Evolutionary conservation across 1,284 basidiomycete genomes (phyloP).

Genomic region (Austroboletus novae-zelandiae): DNA sequence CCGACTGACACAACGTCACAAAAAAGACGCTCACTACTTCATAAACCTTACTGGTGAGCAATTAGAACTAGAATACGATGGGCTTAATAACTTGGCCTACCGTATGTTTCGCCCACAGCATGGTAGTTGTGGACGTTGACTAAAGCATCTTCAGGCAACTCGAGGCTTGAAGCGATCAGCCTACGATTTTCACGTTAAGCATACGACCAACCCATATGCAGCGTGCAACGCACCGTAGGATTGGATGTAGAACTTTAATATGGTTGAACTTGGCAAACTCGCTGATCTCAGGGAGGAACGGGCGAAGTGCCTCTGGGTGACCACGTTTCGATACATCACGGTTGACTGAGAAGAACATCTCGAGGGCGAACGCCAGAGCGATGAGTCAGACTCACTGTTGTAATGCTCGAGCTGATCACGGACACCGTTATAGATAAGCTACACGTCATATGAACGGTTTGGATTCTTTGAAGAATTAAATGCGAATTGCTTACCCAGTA

Average conservation of each 20-base stretch:
- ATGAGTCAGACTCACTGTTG: slow-evolving; percentile 40
- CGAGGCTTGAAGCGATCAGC: slow-evolving; percentile 54
- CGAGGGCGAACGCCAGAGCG: background rate
- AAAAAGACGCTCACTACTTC: slow-evolving; percentile 37
- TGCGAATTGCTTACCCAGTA: slow-evolving; percentile 44
- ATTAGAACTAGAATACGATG: background rate
- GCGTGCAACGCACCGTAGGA: slow-evolving; percentile 41
- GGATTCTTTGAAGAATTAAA: too few relatives aligned
- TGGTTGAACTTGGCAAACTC: slow-evolving; percentile 53
- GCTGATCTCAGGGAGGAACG: slow-evolving; percentile 58
- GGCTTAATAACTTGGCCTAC: slow-evolving; percentile 25
- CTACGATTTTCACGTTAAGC: slow-evolving; percentile 11
- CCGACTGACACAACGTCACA: background rate
- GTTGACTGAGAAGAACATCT: slow-evolving; percentile 37
- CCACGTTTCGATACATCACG: slow-evolving; percentile 41
- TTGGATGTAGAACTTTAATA: slow-evolving; percentile 46
- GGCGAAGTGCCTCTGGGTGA: slow-evolving; percentile 49
- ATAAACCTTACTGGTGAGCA: slow-evolving; percentile 42
- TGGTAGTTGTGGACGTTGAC: slow-evolving; percentile 51
- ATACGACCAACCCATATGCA: background rate
- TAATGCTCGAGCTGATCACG: slow-evolving; percentile 61
- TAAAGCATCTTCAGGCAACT: slow-evolving; percentile 57
- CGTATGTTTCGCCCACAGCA: slow-evolving; percentile 43
- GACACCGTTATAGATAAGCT: slow-evolving; percentile 57
- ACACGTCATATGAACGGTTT: background rate